Evolutionary conservation across 352 stramenopile species (phyloP).

Genomic region (Phytopythium oedochilum): DNA sequence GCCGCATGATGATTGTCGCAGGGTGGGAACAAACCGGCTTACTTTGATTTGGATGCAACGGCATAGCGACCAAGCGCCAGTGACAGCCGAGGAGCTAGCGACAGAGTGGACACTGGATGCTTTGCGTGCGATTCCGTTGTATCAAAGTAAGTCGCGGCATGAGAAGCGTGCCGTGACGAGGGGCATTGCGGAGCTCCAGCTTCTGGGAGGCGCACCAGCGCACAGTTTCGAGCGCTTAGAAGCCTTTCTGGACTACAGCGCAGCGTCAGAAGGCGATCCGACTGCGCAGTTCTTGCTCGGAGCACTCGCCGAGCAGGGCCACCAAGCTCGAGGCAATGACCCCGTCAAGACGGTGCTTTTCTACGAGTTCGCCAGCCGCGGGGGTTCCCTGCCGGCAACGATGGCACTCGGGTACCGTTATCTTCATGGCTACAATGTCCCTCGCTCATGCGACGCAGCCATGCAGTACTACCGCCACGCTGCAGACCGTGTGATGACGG

Average conservation of each 20-base stretch:
- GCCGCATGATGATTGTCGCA: neutral
- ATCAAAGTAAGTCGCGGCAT: neutral
- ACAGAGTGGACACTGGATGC: neutral
- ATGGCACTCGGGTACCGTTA: conserved; percentile 76
- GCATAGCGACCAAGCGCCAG: neutral
- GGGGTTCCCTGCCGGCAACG: conserved; percentile 27
- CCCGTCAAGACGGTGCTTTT: conserved; percentile 25
- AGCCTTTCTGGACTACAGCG: conserved; percentile 38
- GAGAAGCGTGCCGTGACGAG: conserved; percentile 16
- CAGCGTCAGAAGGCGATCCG: conserved; percentile 13
- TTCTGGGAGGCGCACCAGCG: conserved; percentile 13
- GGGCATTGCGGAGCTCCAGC: conserved; percentile 33
- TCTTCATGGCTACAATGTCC: conserved; percentile 42
- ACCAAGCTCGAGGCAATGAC: conserved; percentile 9
- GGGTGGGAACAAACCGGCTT: neutral
- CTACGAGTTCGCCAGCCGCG: conserved; percentile 54
- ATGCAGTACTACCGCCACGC: conserved; percentile 75
- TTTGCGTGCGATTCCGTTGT: neutral
- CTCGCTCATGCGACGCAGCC: conserved; percentile 45
- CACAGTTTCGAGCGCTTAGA: conserved; percentile 16
- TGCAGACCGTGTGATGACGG: conserved; percentile 39
- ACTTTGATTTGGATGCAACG: neutral
- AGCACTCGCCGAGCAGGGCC: conserved; percentile 7
- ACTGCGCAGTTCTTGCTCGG: conserved; percentile 48
- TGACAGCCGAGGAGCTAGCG: neutral